phyloP scores from a whole-genome alignment of 2,329 filamentous ascomycete species.

The Calycina herbarum region DNA sequence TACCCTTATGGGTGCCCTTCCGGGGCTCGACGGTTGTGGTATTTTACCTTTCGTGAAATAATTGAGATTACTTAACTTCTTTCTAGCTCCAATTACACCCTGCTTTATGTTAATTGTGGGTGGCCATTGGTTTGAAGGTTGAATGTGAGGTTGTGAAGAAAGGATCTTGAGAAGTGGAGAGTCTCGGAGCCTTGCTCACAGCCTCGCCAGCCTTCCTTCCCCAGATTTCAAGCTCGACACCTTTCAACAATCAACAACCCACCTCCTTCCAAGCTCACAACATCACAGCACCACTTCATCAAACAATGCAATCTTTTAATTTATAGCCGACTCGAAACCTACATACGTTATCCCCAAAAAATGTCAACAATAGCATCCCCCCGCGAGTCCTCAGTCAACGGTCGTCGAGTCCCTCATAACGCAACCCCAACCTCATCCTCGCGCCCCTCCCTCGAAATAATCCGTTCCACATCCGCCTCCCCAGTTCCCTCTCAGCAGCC shows the following conservation, averaged over 20 bases:
- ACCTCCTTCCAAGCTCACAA: background rate
- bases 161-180: constrained; percentile 5
- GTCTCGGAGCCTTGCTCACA: constrained; percentile 27
- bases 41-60: background rate
- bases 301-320: background rate
- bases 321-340: background rate
- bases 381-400: constrained; percentile 57
- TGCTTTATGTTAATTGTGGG: constrained; percentile 66
- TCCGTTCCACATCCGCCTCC: constrained; percentile 60
- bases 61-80: constrained; percentile 38
- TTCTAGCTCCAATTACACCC: constrained; percentile 66
- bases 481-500: constrained; percentile 40
- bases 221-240: constrained; percentile 16
- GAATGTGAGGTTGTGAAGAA: constrained; percentile 5
- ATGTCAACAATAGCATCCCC: constrained; percentile 69
- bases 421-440: constrained; percentile 72
- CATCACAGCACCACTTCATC: constrained; percentile 8
- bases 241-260: constrained; percentile 13
- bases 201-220: constrained; percentile 21
- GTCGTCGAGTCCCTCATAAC: constrained; percentile 57
- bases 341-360: background rate
- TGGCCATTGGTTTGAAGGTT: constrained; percentile 28
- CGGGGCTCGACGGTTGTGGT: background rate
- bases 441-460: constrained; percentile 69
- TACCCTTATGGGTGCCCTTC: background rate